Evolutionary conservation across 495 filamentous ascomycete species (phyloP).

Genomic region (Penicillium robsamsonii): DNA sequence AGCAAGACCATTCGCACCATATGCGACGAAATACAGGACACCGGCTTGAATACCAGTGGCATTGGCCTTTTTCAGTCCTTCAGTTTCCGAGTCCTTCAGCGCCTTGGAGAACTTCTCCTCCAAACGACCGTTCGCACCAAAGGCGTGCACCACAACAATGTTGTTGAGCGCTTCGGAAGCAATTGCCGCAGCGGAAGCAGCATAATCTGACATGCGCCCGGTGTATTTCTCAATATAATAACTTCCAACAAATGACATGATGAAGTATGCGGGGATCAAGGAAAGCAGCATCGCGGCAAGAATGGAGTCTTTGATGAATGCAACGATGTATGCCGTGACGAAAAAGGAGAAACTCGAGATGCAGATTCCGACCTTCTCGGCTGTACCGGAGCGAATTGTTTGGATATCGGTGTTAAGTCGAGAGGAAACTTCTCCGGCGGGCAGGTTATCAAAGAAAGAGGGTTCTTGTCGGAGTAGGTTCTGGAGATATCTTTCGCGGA

Average conservation of each 20-base stretch:
- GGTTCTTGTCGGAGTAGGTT: conserved; percentile 59
- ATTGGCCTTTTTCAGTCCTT: conserved; percentile 56
- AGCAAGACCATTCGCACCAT: conserved; percentile 61
- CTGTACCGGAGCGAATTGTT: conserved; percentile 59
- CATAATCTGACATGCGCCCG: conserved; percentile 48
- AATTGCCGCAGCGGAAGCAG: conserved; percentile 48
- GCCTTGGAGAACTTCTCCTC: conserved; percentile 54
- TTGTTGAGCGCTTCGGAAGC: conserved; percentile 50
- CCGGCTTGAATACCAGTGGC: conserved; percentile 62
- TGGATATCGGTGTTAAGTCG: conserved; percentile 60
- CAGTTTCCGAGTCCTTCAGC: conserved; percentile 41
- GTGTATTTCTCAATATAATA: conserved; percentile 60
- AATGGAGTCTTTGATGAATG: conserved; percentile 56
- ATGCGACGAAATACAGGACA: conserved; percentile 65
- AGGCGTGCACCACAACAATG: conserved; percentile 49
- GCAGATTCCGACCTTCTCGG: conserved; percentile 65
- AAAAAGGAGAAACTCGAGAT: conserved; percentile 60
- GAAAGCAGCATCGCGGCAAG: conserved; percentile 49
- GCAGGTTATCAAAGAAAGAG: conserved; percentile 57
- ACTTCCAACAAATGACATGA: conserved; percentile 63
- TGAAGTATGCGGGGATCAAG: conserved; percentile 61
- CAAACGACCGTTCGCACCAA: conserved; percentile 44
- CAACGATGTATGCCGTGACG: conserved; percentile 60
- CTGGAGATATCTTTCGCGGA: conserved; percentile 58
- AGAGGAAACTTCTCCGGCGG: conserved; percentile 60